Base-by-base conservation (phyloP, 2,329 filamentous ascomycete genomes). In the Fusarium keratoplasticum region DNA sequence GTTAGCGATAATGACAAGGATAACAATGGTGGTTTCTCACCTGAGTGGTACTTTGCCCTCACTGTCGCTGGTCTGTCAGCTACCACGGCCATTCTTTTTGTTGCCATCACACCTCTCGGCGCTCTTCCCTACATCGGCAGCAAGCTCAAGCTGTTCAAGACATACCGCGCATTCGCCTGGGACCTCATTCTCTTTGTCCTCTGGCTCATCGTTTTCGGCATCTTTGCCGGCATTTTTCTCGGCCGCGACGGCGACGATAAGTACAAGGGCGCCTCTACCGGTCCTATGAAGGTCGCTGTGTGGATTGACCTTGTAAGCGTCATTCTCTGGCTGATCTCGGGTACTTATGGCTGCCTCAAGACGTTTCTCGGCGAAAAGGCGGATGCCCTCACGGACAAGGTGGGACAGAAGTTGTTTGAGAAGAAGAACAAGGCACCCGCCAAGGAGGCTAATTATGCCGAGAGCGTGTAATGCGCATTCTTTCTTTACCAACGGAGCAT, bases 191-290 rank as follows among this genome's bases (percentile, higher is more conserved):
- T 88, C 5, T 86, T 84, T 73, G 47, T 87, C 33, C 74, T 82
- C 3, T 95, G 92, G 90, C 84, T 93, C 70, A 87, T 90, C 16
- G 85, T 92, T 4, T 94, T 95, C 79, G 93, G 92, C 31, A 88
- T 93, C 68, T 95, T 95, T 75, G 93, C 90, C 16, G 89, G 86
- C 69, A 90, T 94, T 83, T 95, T 92, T 82, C 89, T 95, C 67
- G 81, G 86, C 36, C 87, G 89, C 59, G 82, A 90, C 70, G 87
- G 86, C 64, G 87, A 92, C 66, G 83, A 85, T 36, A 77, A 81
- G 44, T 87, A 86, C 80, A 82, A 87, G 79, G 85, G 84, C 33
- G 81, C 80, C 52, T 85, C 80, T 70, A 85, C 84, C 0, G 71
- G 78, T 5, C 61, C 79, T 8, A 95, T 95, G 93, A 92, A 93